Evolutionary conservation across 2,329 filamentous ascomycete species (phyloP).

Genomic region (Stemphylium vesicarium): DNA sequence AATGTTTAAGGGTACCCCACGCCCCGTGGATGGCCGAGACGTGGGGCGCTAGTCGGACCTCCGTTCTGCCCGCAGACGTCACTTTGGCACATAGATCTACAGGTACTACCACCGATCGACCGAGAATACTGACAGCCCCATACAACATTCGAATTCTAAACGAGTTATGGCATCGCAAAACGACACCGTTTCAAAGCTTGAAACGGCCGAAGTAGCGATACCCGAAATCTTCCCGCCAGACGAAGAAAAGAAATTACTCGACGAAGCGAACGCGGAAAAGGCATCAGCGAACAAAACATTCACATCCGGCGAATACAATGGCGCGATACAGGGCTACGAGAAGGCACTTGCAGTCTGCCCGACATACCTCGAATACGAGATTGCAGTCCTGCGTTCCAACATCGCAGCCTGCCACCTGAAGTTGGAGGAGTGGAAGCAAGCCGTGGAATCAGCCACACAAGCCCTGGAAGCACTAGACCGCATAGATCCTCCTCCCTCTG

Average conservation of each 20-base stretch:
- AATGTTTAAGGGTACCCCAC: slow-evolving; percentile 25
- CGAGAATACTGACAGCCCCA: not conserved
- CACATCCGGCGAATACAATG: slow-evolving; percentile 70
- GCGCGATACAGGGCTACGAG: slow-evolving; percentile 83
- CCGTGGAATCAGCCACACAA: slow-evolving; percentile 73
- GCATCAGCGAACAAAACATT: slow-evolving; percentile 81
- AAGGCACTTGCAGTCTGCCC: slow-evolving; percentile 80
- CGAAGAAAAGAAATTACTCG: slow-evolving; percentile 61
- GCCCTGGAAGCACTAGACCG: slow-evolving; percentile 76
- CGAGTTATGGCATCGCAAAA: slow-evolving; percentile 13
- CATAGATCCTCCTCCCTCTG: slow-evolving; percentile 58
- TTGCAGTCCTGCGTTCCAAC: slow-evolving; percentile 87
- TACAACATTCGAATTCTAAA: not conserved
- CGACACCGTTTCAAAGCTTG: slow-evolving; percentile 6
- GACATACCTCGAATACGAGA: slow-evolving; percentile 83
- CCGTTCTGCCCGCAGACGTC: slow-evolving; percentile 23
- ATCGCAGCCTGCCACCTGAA: slow-evolving; percentile 89
- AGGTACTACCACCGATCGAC: not conserved
- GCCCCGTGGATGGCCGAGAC: slow-evolving; percentile 17
- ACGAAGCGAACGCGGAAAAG: slow-evolving; percentile 76
- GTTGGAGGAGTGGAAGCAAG: slow-evolving; percentile 82
- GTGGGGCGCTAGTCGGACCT: slow-evolving; percentile 14
- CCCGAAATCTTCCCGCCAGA: slow-evolving; percentile 41
- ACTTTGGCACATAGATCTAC: slow-evolving; percentile 28
- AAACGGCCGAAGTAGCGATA: slow-evolving; percentile 7